phyloP scores from a whole-genome alignment of 352 stramenopile genomes.

The Phytophthora sp. region DNA sequence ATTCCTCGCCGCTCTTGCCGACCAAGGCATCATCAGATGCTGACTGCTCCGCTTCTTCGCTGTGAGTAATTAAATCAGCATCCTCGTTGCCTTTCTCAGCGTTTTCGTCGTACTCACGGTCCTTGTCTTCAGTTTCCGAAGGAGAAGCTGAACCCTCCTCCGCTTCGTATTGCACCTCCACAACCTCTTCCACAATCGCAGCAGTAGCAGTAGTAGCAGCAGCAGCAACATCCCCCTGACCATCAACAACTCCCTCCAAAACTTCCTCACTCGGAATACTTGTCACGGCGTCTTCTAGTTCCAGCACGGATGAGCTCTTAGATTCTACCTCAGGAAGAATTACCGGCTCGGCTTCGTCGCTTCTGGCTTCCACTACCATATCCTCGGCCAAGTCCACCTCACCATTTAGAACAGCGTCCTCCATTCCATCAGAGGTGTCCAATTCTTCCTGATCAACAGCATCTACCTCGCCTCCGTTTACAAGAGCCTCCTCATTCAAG shows the following conservation, averaged over 20 bases:
- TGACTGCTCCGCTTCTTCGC: conserved; percentile 3
- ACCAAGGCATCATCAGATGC: conserved; percentile 5
- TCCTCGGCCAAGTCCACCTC: not conserved
- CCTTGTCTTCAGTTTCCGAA: conserved; percentile 2
- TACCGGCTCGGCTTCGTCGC: too few species aligned
- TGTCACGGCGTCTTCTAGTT: too few species aligned
- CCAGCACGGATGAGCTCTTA: too few species aligned
- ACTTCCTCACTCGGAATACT: too few species aligned
- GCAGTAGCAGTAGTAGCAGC: not conserved
- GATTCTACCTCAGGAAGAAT: too few species aligned
- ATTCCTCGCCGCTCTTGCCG: conserved; percentile 6
- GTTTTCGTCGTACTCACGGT: not conserved
- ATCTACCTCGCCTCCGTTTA: not conserved
- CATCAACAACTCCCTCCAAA: not conserved
- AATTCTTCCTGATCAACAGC: not conserved
- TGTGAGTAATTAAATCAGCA: not conserved
- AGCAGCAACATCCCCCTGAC: too few species aligned
- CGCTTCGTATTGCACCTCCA: not conserved
- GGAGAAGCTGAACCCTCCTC: not conserved
- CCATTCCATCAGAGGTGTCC: not conserved
- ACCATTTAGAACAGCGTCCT: not conserved
- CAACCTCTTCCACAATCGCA: not conserved
- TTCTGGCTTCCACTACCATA: too few species aligned
- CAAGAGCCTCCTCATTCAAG: not conserved
- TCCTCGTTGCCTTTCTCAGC: not conserved